Percentiles rank a stretch among this genome's conserved stretches.
Evolutionary conservation across 805 yeast genomes (phyloP).

Genomic region (Ogataea nitratoaversa): DNA sequence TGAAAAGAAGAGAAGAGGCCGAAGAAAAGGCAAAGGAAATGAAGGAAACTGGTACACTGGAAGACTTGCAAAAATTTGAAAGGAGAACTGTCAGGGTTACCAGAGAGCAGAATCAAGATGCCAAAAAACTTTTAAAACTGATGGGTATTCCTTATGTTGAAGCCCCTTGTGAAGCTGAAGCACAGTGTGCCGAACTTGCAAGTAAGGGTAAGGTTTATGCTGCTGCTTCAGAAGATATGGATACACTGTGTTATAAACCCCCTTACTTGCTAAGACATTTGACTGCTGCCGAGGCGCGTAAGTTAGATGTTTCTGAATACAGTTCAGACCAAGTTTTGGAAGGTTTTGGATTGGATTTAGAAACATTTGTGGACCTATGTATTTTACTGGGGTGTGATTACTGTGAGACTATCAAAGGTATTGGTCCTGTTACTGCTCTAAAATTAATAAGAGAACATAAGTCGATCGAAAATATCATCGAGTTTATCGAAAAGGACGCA

Average conservation of each 20-base stretch:
- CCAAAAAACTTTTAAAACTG: constrained; percentile 67
- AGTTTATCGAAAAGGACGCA: constrained; percentile 51
- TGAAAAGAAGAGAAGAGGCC: constrained; percentile 78
- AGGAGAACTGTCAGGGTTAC: constrained; percentile 88
- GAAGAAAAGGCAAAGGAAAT: constrained; percentile 67
- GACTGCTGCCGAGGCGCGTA: constrained; percentile 91
- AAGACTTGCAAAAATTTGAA: constrained; percentile 71
- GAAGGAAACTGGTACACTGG: constrained; percentile 75
- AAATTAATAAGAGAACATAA: constrained; percentile 85
- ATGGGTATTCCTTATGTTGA: constrained; percentile 95
- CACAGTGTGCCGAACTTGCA: constrained; percentile 95
- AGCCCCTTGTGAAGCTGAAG: constrained; percentile 99
- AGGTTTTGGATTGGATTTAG: constrained; percentile 69
- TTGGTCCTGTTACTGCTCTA: constrained; percentile 93
- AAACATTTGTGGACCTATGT: constrained; percentile 85
- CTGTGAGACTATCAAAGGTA: constrained; percentile 90
- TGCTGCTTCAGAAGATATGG: constrained; percentile 99
- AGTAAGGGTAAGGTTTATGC: constrained; percentile 89
- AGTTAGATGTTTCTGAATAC: constrained; percentile 86
- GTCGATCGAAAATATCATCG: constrained; percentile 73
- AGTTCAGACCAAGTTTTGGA: constrained; percentile 62
- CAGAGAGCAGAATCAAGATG: constrained; percentile 89
- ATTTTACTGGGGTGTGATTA: constrained; percentile 95
- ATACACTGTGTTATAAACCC: constrained; percentile 88
- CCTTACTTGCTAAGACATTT: constrained; percentile 81